Conservation (phyloP, 352 stramenopile species). For the Phytopythium kandeliae region DNA sequence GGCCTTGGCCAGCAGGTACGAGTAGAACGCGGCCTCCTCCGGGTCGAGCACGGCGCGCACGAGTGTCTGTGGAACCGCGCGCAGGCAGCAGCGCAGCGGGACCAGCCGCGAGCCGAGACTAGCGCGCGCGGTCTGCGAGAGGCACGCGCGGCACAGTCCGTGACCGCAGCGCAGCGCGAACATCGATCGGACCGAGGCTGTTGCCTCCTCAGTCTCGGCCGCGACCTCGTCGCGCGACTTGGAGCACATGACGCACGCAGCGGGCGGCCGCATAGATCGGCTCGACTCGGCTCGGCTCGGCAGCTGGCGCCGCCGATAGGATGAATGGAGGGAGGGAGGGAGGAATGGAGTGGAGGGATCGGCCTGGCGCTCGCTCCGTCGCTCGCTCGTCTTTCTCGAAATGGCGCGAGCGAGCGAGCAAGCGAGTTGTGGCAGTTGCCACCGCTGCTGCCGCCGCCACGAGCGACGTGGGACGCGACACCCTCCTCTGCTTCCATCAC, state of each 20-base stretch:
- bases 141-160: slow-evolving; percentile 24
- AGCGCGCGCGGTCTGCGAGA: slow-evolving; percentile 10
- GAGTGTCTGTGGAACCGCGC: slow-evolving; percentile 19
- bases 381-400: not conserved
- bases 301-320: no score
- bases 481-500: no score
- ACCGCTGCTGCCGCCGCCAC: no score
- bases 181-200: no score
- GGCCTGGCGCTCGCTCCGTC: no score
- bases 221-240: not conserved
- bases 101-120: slow-evolving; percentile 15
- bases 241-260: not conserved
- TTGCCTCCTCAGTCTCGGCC: not conserved
- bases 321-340: no score
- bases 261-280: no score
- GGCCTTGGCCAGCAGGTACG: slow-evolving; percentile 16
- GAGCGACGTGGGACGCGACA: no score
- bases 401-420: not conserved
- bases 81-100: slow-evolving; percentile 34
- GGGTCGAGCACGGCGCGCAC: slow-evolving; percentile 22
- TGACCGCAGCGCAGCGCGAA: slow-evolving; percentile 37
- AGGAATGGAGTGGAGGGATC: no score
- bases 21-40: slow-evolving; percentile 39
- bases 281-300: no score
- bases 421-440: not conserved